Evolutionary conservation across 2,329 filamentous ascomycete genomes (phyloP).

Genomic region (Talaromyces sp.): DNA sequence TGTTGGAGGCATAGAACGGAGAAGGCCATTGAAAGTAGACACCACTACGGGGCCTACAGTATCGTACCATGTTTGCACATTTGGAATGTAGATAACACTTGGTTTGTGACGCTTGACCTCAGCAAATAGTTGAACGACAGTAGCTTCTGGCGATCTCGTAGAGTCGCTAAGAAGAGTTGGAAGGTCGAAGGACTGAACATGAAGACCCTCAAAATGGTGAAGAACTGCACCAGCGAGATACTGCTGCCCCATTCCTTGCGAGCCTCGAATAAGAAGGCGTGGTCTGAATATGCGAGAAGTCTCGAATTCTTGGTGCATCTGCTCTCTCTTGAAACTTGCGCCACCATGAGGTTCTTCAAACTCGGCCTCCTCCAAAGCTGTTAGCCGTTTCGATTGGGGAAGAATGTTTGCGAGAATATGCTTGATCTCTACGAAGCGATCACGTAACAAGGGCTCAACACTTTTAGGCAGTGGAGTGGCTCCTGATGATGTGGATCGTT

Average conservation of each 20-base stretch:
- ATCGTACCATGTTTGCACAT: conserved; percentile 81
- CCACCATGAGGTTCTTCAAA: conserved; percentile 81
- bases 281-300: conserved; percentile 83
- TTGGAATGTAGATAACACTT: conserved; percentile 90
- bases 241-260: conserved; percentile 85
- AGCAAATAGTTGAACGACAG: conserved; percentile 83
- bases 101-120: conserved; percentile 94
- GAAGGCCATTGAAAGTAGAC: conserved; percentile 75
- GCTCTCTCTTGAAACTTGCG: conserved; percentile 79
- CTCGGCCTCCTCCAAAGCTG: conserved; percentile 89
- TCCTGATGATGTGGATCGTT: conserved; percentile 79
- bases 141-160: conserved; percentile 75
- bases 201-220: conserved; percentile 86
- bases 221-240: conserved; percentile 82
- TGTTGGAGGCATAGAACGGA: conserved; percentile 79
- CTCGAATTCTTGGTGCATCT: conserved; percentile 74
- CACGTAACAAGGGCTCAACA: conserved; percentile 75
- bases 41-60: conserved; percentile 63
- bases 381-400: conserved; percentile 79
- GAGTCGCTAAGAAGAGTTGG: conserved; percentile 80
- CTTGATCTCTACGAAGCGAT: conserved; percentile 68
- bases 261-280: conserved; percentile 76
- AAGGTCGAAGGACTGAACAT: conserved; percentile 92
- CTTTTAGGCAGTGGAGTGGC: conserved; percentile 74
- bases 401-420: conserved; percentile 68